Evolutionary conservation across 768 basidiomycete genomes (phyloP).

Genomic region (Pisolithus marmoratus): DNA sequence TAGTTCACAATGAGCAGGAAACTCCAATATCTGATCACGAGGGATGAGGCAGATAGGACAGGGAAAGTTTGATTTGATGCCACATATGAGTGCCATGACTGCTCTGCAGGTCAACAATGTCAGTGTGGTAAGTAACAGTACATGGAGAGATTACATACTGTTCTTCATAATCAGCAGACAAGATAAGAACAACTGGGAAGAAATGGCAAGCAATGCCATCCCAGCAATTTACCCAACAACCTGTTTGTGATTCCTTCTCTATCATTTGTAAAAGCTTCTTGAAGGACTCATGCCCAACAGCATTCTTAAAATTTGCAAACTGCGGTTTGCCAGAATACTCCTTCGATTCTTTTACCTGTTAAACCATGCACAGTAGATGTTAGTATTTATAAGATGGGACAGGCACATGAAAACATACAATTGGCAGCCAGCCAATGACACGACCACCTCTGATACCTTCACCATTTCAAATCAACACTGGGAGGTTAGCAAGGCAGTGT

Average conservation of each 20-base stretch:
- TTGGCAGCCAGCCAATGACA: no score
- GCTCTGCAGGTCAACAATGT: slow-evolving; percentile 19
- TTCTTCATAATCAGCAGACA: slow-evolving; percentile 41
- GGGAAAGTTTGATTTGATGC: slow-evolving; percentile 30
- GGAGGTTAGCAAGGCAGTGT: background rate
- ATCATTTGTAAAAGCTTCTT: slow-evolving; percentile 2
- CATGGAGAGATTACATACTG: slow-evolving; percentile 34
- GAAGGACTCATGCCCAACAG: slow-evolving; percentile 9
- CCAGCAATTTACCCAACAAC: slow-evolving; percentile 19
- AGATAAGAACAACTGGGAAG: slow-evolving; percentile 31
- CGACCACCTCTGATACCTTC: no score
- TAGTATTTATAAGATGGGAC: no score
- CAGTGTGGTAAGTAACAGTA: slow-evolving; percentile 7
- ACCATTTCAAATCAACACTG: no score
- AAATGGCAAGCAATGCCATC: slow-evolving; percentile 25
- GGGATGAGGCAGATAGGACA: slow-evolving; percentile 36
- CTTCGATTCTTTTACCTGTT: slow-evolving; percentile 5
- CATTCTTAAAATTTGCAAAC: slow-evolving; percentile 8
- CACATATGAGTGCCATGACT: slow-evolving; percentile 18
- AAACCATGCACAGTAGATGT: no score
- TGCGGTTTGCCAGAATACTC: background rate
- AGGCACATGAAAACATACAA: no score
- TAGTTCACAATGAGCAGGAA: slow-evolving; percentile 7
- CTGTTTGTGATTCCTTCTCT: background rate
- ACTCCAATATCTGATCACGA: slow-evolving; percentile 15